Base-by-base conservation (phyloP, 1,284 basidiomycete genomes). In the Gomphus bonarii region DNA sequence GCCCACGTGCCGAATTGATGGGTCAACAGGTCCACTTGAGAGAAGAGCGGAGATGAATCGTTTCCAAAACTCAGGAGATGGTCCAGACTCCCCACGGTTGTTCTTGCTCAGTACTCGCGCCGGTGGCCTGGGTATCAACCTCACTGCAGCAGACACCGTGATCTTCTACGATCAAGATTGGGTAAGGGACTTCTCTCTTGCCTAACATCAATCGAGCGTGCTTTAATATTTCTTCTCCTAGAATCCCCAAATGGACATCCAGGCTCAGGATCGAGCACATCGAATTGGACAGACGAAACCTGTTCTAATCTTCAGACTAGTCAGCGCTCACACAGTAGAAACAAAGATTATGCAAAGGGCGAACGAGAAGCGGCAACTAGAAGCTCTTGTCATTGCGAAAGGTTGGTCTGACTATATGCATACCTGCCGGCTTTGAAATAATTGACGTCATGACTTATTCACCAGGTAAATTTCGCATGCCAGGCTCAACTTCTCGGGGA, bases 211-310 rank as follows among this genome's bases (percentile, higher is more conserved):
- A n/a, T n/a, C 10, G n/a, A 59, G 51, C 10, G 20, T 30, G 18
- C 16, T 20, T 61, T 62, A 35, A 59, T 42, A 47, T 44, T 36
- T 12, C 35, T 16, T 52, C 28, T 14, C 46, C 3, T 62, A 91
- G 91, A 97, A 94, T 66, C 95, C 95, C 0, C 92, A 95, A 73
- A 93, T 95, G 85, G 95, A 99, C 63, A 75, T 93, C 4, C 95
- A 99, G 70, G 95, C 95, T 0, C 92, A 95, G 69, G 95, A 97
- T 66, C 82, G 95, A 35, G 95, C 92, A 0, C 95, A 98, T 69
- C 84, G 95, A 7, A 98, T 98, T 59, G 95, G 95, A 1, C 95
- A 97, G 71, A 95, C 84, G 18, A 85, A 77, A 62, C 90, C 91
- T 1, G 90, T 95, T 55, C 76, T 95, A 49, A 83, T 97, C 57